A percentile compares a stretch with the other conserved stretches of the same genome.
phyloP scores from a whole-genome alignment of 495 filamentous ascomycete species.

The Xylaria scruposa region DNA sequence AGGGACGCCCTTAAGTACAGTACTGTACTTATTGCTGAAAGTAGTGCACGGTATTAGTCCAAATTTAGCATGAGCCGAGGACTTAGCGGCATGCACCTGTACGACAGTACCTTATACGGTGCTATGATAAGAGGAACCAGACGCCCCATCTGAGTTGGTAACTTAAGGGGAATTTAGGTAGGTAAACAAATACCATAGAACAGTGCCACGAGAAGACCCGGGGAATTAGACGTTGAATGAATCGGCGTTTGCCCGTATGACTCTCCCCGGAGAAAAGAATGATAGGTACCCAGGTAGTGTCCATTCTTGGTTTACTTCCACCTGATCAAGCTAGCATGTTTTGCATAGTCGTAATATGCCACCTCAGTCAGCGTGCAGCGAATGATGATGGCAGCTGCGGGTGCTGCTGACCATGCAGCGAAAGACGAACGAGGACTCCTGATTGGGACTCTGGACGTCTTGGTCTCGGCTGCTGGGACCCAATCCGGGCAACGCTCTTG shows the following conservation, averaged over 20 bases:
- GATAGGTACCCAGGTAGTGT: not conserved
- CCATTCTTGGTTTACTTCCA: conserved; percentile 13
- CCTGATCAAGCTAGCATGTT: conserved; percentile 1
- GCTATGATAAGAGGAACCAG: not conserved
- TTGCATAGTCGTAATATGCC: not conserved
- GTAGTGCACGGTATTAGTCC: not conserved
- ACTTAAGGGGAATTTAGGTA: not conserved
- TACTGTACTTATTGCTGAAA: not conserved
- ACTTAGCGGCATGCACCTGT: conserved; percentile 11
- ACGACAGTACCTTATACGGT: conserved; percentile 4
- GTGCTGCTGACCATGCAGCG: conserved; percentile 25
- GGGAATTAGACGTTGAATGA: not conserved
- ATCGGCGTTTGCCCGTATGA: not conserved
- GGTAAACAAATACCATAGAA: not conserved
- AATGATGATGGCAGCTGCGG: conserved; percentile 23
- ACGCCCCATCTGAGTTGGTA: not conserved
- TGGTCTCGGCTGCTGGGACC: conserved; percentile 22
- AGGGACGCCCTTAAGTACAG: not conserved
- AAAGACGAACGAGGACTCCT: conserved; percentile 13
- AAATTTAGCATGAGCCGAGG: conserved; percentile 17
- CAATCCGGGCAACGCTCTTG: conserved; percentile 22
- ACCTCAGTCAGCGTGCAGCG: conserved; percentile 25
- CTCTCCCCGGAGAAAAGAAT: not conserved
- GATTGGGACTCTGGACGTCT: conserved; percentile 18
- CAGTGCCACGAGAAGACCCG: conserved; percentile 9